Percentiles rank a stretch among this genome's conserved stretches.
Conservation (phyloP, 768 basidiomycete genomes). For the Suillus ampliporus region DNA sequence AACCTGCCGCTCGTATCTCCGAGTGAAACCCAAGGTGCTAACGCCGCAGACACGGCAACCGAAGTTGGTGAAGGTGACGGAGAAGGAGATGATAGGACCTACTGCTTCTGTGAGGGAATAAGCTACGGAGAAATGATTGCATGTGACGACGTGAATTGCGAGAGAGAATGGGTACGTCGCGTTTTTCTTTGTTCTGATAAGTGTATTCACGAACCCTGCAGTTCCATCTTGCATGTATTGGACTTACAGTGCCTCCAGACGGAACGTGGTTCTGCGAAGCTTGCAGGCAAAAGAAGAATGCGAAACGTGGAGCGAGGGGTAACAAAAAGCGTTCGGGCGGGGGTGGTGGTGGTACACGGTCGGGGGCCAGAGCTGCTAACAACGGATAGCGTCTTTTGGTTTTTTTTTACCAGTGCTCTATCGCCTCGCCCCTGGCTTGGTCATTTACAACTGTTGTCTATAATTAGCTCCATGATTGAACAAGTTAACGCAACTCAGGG, state of each 20-base stretch:
- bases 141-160: slow-evolving; percentile 83
- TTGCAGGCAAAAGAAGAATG: slow-evolving; percentile 60
- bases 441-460: slow-evolving; percentile 3
- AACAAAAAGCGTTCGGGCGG: slow-evolving; percentile 57
- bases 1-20: slow-evolving; percentile 31
- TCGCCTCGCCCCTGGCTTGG: not conserved
- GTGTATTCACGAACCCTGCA: slow-evolving; percentile 35
- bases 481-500: not conserved
- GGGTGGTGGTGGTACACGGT: slow-evolving; percentile 30
- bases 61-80: slow-evolving; percentile 60
- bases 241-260: slow-evolving; percentile 66
- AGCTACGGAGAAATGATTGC: slow-evolving; percentile 97
- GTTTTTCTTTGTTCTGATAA: slow-evolving; percentile 15
- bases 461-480: not conserved
- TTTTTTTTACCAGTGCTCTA: not conserved
- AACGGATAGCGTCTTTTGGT: slow-evolving; percentile 29
- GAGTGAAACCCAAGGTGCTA: slow-evolving; percentile 40
- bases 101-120: slow-evolving; percentile 85
- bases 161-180: slow-evolving; percentile 84
- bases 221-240: slow-evolving; percentile 85
- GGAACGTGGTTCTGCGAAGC: slow-evolving; percentile 79
- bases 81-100: slow-evolving; percentile 63
- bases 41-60: slow-evolving; percentile 45
- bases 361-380: slow-evolving; percentile 35
- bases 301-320: slow-evolving; percentile 55